Evolutionary conservation across 2,329 filamentous ascomycete species (phyloP), one percentile per base, ranked within the genome.

Genomic region (Talaromyces albobiverticillius): DNA sequence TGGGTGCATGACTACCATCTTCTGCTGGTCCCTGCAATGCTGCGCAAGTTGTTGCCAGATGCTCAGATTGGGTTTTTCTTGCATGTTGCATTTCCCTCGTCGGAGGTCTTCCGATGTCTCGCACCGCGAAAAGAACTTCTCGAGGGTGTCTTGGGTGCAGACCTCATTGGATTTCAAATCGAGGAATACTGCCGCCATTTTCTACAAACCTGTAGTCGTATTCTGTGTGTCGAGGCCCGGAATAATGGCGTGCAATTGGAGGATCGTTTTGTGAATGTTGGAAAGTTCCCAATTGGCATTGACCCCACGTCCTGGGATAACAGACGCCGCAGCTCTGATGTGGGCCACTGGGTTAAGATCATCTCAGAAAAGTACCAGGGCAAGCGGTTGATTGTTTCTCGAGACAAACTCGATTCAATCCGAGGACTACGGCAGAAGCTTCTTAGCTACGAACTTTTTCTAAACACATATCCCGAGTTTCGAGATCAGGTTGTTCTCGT

Each of bases 1-100:
- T 97, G 93, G 93, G 79, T 97, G 42, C 91, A 97, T 68, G 93
- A 97, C 71, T 97, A 97, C 68, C 93, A 97, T 69, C 79, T 97
- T 46, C 80, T 96, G 4, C 80, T 97, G 5, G 89, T 97, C 1
- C 93, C 93, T 3, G 82, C 79, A 45, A 95, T 97, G 89, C 79
- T 97, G 43, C 88, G 93, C 25, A 86, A 95, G 74, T 89, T 92
- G 77, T 58, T 76, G 10, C 92, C 93, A 0, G 90, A 96, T 60
- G 93, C 93, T 14, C 89, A 95, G 74, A 96, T 97, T 63, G 93
- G 93, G 10, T 94, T 97, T 76, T 97, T 96, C 75, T 76, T 97
- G 14, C 93, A 97, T 67, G 90, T 93, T 25, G 91, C 93, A 0
- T 97, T 97, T 71, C 93, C 93, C 0, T 96, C 93, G 0, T 96